These are phyloP conservation scores for Podosphaera aphanis DNA, from an alignment of 2,329 filamentous ascomycete species.

Conservation along the genomic window DNA sequence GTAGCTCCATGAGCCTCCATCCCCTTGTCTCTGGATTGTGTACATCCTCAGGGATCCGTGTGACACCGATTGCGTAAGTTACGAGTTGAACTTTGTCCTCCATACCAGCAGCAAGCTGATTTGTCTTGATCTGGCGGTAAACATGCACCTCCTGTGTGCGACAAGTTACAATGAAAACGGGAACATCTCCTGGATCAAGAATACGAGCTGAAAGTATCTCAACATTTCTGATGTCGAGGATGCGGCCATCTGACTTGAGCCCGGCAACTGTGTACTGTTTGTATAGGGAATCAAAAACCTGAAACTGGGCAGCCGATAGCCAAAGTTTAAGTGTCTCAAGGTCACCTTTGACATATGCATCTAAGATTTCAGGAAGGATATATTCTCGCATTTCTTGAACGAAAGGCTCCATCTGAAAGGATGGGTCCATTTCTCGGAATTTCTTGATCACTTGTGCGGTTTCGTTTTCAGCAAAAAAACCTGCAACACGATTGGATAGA, in stretches of 20 bases:
- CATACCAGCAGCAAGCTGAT: slow-evolving; percentile 82
- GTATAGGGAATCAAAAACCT: slow-evolving; percentile 87
- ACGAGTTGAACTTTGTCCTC: slow-evolving; percentile 97
- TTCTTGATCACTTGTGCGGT: slow-evolving; percentile 95
- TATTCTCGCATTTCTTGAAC: slow-evolving; percentile 90
- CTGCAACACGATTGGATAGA: slow-evolving; percentile 77
- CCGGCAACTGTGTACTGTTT: slow-evolving; percentile 89
- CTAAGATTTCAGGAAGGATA: slow-evolving; percentile 86
- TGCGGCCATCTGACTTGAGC: slow-evolving; percentile 81
- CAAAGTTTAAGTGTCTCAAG: slow-evolving; percentile 75
- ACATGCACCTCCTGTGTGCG: slow-evolving; percentile 95
- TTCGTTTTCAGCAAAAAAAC: slow-evolving; percentile 97
- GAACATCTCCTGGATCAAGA: slow-evolving; percentile 66
- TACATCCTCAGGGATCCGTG: slow-evolving; percentile 79
- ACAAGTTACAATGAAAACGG: slow-evolving; percentile 92
- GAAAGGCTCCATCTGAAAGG: slow-evolving; percentile 88
- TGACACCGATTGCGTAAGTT: slow-evolving; percentile 93
- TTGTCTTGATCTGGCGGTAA: slow-evolving; percentile 76
- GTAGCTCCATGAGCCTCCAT: slow-evolving; percentile 93
- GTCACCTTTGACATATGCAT: slow-evolving; percentile 95
- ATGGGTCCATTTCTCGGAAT: slow-evolving; percentile 85
- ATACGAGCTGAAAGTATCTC: slow-evolving; percentile 66
- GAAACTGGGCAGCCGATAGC: slow-evolving; percentile 89
- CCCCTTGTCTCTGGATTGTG: slow-evolving; percentile 91
- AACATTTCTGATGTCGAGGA: slow-evolving; percentile 84